Percentiles rank a stretch among this genome's conserved stretches.
These are phyloP conservation scores for Carex sylvatica DNA, from an alignment of 202 grass and related monocot species.

Conservation along the genomic window DNA sequence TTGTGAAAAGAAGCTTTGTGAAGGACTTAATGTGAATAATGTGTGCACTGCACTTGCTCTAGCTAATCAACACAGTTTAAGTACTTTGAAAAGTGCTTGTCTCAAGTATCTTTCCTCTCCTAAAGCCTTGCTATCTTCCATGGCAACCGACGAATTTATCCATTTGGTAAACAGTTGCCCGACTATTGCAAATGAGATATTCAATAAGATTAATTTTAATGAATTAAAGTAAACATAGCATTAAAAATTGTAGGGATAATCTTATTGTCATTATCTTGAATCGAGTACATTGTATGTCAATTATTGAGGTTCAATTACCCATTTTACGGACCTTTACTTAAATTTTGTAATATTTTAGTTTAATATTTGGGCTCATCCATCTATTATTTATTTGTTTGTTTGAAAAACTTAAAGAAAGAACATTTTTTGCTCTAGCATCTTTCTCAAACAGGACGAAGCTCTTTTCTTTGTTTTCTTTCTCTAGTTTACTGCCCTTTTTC, in stretches of 20 bases:
- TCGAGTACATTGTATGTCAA: too few species aligned
- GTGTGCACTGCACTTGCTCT: background rate
- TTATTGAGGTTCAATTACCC: too few species aligned
- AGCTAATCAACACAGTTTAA: background rate
- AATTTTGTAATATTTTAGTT: too few species aligned
- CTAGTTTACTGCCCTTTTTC: too few species aligned
- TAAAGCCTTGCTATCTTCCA: background rate
- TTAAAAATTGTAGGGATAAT: background rate
- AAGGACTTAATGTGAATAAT: background rate
- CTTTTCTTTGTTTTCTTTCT: too few species aligned
- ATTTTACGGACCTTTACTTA: too few species aligned
- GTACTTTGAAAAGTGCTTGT: background rate
- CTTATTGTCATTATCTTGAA: too few species aligned
- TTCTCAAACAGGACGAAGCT: too few species aligned
- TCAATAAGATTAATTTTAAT: background rate
- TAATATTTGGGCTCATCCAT: too few species aligned
- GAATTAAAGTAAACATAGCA: background rate
- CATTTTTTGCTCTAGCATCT: too few species aligned
- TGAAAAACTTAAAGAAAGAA: too few species aligned
- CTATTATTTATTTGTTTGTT: too few species aligned
- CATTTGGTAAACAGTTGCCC: background rate
- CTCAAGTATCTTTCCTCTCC: background rate
- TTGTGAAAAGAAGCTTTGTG: background rate
- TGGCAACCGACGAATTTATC: background rate
- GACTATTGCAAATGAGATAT: background rate